Conservation (phyloP, 1,139 yeast species). For the Tardiomyces depauwii region DNA sequence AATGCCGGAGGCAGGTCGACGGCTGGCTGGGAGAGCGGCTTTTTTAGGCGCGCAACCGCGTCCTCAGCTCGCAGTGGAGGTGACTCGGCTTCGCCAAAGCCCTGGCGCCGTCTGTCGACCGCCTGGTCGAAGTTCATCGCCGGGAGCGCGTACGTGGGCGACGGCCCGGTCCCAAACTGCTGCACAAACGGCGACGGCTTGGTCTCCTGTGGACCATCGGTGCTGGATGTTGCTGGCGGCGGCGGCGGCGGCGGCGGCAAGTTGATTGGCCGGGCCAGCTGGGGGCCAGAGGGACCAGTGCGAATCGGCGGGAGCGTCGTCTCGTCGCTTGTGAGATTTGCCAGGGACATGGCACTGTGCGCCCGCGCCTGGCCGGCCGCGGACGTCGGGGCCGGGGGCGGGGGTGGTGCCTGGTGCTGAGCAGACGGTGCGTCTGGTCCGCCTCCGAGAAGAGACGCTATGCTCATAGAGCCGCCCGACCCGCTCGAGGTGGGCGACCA, state of each 20-base stretch:
- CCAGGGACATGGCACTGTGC: background rate
- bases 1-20: background rate
- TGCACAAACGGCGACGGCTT: constrained; percentile 7
- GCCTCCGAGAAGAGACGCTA: background rate
- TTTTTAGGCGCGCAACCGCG: constrained; percentile 22
- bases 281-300: background rate
- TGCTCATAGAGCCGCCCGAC: background rate
- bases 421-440: background rate
- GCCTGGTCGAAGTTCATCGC: constrained; percentile 14
- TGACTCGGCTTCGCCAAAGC: background rate
- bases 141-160: constrained; percentile 10
- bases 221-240: constrained; percentile 1
- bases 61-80: constrained; percentile 24
- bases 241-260: background rate
- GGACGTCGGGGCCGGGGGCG: background rate
- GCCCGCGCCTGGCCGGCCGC: background rate
- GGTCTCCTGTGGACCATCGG: constrained; percentile 1
- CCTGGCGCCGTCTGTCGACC: constrained; percentile 13
- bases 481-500: background rate
- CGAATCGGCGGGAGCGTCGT: background rate
- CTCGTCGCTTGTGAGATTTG: background rate
- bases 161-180: constrained; percentile 6
- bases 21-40: constrained; percentile 1
- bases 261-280: background rate
- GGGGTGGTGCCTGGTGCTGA: background rate